Conservation (phyloP, 1,284 basidiomycete genomes). For the Irpex sp. region DNA sequence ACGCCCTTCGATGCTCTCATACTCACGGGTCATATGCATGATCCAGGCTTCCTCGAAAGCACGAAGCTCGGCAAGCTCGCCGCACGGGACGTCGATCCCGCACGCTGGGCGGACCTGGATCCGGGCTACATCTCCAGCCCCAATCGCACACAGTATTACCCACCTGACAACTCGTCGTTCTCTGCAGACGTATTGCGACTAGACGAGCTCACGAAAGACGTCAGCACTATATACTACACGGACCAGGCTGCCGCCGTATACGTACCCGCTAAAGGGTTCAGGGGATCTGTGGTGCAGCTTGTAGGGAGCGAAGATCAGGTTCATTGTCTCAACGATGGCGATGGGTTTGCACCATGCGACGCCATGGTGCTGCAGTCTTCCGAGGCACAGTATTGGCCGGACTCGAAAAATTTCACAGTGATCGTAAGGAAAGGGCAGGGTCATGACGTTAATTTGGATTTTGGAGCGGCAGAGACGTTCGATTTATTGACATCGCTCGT, state of each 20-base stretch:
- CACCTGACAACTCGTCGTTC: conserved; percentile 1
- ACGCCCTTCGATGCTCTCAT: conserved; percentile 2
- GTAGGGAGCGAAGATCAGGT: conserved; percentile 2
- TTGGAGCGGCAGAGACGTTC: conserved; percentile 5
- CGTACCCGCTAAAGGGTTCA: conserved; percentile 1
- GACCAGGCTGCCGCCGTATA: neutral
- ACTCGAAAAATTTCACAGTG: neutral
- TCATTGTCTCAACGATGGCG: neutral
- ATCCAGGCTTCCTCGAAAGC: neutral
- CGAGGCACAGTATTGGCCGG: conserved; percentile 1
- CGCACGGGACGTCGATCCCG: conserved; percentile 4
- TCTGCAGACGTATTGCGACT: neutral
- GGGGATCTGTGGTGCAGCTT: conserved; percentile 1
- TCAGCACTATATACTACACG: conserved; percentile 1
- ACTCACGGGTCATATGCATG: conserved; percentile 5
- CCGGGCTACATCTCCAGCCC: conserved; percentile 3
- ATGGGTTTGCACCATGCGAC: neutral
- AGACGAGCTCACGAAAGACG: neutral
- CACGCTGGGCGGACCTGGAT: conserved; percentile 5
- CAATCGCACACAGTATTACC: conserved; percentile 2
- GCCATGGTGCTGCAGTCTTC: neutral
- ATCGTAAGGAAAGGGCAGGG: conserved; percentile 1
- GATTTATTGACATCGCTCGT: neutral
- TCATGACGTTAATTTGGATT: conserved; percentile 3
- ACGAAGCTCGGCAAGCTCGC: neutral